A percentile compares a stretch with the other conserved stretches of the same genome.
These are phyloP conservation scores for Glaciozyma antarctica DNA, from an alignment of 768 basidiomycete genomes.

Conservation along the genomic window DNA sequence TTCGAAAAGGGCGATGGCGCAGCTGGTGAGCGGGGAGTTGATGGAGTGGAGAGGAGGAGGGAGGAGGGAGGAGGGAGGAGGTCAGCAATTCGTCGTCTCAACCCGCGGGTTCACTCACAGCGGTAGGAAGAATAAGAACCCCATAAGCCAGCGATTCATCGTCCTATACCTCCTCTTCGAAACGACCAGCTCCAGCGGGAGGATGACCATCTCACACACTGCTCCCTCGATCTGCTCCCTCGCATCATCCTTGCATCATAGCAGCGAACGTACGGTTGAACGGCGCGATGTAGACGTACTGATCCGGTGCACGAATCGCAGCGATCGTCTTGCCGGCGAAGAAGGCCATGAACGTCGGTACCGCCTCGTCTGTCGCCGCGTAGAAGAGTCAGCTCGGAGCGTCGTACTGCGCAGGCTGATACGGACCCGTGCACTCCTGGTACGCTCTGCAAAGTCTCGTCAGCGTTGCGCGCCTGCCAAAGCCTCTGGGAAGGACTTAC, in stretches of 20 bases:
- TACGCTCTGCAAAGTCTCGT: neutral
- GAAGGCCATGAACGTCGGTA: conserved; percentile 39
- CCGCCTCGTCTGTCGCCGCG: conserved; percentile 35
- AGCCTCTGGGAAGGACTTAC: conserved; percentile 29
- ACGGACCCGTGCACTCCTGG: conserved; percentile 25
- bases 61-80: neutral
- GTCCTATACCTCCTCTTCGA: conserved; percentile 36
- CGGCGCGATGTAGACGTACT: conserved; percentile 39
- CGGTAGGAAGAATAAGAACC: conserved; percentile 40
- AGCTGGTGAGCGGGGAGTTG: neutral
- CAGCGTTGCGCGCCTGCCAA: neutral
- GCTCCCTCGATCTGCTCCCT: neutral
- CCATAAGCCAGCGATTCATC: conserved; percentile 41
- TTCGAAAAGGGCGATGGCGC: conserved; percentile 41
- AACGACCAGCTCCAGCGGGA: conserved; percentile 36
- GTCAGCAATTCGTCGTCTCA: no score
- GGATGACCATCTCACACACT: conserved; percentile 24
- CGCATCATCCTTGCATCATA: neutral
- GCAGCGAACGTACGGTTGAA: conserved; percentile 37
- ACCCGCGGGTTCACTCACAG: conserved; percentile 20
- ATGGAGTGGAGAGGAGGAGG: neutral
- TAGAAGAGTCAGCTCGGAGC: no score
- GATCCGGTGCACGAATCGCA: conserved; percentile 34
- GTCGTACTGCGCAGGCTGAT: no score
- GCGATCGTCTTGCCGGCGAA: conserved; percentile 42